Base-by-base conservation (phyloP, 148 eudicot species). In the Pharnaceum exiguum region DNA sequence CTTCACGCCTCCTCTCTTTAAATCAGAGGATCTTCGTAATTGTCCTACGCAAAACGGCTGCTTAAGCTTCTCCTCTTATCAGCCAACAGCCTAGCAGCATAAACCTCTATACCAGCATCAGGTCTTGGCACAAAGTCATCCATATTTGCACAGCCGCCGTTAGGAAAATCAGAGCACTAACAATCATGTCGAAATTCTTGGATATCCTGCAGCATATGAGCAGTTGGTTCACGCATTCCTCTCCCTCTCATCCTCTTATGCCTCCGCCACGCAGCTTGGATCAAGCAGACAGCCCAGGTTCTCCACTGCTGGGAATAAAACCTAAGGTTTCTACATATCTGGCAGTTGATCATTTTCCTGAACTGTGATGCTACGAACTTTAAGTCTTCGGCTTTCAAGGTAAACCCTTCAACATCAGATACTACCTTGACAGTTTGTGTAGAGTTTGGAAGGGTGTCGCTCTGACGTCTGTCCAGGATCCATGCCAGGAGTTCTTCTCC, bases 241-340 rank as follows among this genome's bases (percentile, higher is more conserved):
- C 21, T 62, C 48, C 51, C n/a, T n/a, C n/a, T 64, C 22, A 63
- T 13, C 55, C 38, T 72, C 67, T 51, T 67, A 43, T 76, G 32
- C 62, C 77, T 51, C 0, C 77, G 47, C 84, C 84, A 82, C 7
- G 79, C 75, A 3, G 77, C 79, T 27, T 82, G 88, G 19, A 82
- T 62, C 19, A 73, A 82, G 60, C 82, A 71, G 0, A 79, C 79
- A 7, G 82, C 79, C 88, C 88, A 79, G 16, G 77, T 77, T 25
- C 88, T 53, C 88, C 88, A 82, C 16, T 76, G 84, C 66, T 79
- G 84, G 2, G 84, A 79, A 52, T 82, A 66, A 60, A 65, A 79
- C 60, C 84, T 63, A n/a, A 79, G 71, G 56, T 72, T 77, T 26
- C 74, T 71, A 35, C 70, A 43, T 28, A 82, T 35, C 17, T 79